Percentiles rank a stretch among this genome's conserved stretches.
Conservation (phyloP, 495 filamentous ascomycete genomes). For the Trichoderma asperelloides region DNA sequence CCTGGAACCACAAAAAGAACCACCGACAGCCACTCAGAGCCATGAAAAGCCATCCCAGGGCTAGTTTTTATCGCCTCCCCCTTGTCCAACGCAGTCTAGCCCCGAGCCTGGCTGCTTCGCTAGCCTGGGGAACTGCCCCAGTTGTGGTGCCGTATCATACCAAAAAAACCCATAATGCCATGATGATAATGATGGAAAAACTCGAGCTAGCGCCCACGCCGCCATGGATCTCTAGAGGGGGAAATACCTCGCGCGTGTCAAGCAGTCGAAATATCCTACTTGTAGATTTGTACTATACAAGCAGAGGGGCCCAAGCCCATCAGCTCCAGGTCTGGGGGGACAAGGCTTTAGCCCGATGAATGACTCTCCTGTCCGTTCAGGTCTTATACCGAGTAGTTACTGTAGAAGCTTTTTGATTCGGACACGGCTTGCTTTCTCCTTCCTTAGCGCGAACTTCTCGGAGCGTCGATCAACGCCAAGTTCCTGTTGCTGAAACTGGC, state of each 20-base stretch:
- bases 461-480: conserved; percentile 2
- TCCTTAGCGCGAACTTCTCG: neutral
- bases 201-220: no score
- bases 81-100: neutral
- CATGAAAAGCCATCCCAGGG: neutral
- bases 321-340: no score
- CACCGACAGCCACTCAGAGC: neutral
- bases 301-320: no score
- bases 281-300: no score
- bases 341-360: neutral
- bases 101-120: neutral
- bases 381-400: no score
- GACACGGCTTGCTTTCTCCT: neutral
- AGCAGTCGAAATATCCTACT: no score
- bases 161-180: neutral
- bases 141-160: neutral
- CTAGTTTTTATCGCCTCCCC: neutral
- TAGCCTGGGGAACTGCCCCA: neutral
- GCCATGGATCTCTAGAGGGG: no score
- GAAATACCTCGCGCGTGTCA: no score
- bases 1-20: neutral
- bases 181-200: no score
- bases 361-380: neutral
- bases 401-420: no score
- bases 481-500: neutral